Evolutionary conservation across 2,329 filamentous ascomycete species (phyloP).

Genomic region (Colletotrichum lentis): DNA sequence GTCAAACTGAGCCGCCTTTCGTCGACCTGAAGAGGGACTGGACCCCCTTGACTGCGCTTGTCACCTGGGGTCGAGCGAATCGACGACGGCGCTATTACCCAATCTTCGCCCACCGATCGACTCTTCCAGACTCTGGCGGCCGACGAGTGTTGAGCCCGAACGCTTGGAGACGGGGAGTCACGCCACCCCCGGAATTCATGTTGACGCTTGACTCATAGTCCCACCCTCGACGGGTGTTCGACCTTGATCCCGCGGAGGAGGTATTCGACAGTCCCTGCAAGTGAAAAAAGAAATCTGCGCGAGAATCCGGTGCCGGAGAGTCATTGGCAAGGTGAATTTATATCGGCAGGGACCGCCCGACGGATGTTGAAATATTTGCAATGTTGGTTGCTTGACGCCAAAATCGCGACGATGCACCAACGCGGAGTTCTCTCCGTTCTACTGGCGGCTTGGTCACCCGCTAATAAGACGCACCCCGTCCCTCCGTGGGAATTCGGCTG

Average conservation of each 20-base stretch:
- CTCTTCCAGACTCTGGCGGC: neutral
- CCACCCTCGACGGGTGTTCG: constrained; percentile 4
- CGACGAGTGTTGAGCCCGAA: neutral
- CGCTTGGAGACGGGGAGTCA: neutral
- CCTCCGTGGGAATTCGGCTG: neutral
- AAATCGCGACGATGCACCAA: neutral
- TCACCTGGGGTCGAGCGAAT: neutral
- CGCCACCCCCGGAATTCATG: constrained; percentile 4
- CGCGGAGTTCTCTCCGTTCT: neutral
- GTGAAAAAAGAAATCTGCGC: neutral
- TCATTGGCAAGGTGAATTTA: neutral
- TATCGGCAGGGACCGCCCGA: constrained; percentile 20
- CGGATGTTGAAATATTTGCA: neutral
- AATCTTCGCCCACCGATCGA: neutral
- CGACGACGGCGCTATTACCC: constrained; percentile 21
- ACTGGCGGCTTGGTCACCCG: neutral
- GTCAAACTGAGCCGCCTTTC: constrained; percentile 19
- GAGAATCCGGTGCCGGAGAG: neutral
- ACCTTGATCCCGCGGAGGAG: neutral
- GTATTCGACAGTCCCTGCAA: constrained; percentile 15
- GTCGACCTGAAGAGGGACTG: too few species aligned
- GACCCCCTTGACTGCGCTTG: too few species aligned
- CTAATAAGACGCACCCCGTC: neutral
- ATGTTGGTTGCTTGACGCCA: neutral
- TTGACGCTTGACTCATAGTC: constrained; percentile 26